Percentiles rank a stretch among this genome's conserved stretches.
phyloP scores from a whole-genome alignment of 176 grass and related monocot genomes.

The Rhynchospora tenuis region DNA sequence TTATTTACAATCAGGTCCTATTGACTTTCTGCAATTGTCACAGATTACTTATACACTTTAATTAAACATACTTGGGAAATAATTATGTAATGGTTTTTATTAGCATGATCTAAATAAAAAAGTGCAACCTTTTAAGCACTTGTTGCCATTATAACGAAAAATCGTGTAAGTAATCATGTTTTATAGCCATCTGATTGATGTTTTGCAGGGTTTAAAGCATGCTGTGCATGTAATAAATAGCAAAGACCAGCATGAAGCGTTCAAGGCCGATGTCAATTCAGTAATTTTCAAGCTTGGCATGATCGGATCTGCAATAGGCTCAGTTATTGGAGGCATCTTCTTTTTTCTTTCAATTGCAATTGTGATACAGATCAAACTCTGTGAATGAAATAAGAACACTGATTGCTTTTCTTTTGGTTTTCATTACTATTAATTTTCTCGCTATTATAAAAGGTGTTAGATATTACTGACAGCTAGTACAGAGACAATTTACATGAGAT shows the following conservation, averaged over 20 bases:
- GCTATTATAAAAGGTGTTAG: too few species aligned
- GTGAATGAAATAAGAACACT: conserved; percentile 1
- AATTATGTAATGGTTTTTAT: not conserved
- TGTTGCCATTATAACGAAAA: not conserved
- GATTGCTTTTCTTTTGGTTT: not conserved
- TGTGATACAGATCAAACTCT: conserved; percentile 26
- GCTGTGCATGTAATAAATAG: conserved; percentile 21
- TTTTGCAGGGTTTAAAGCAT: conserved; percentile 27
- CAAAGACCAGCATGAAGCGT: conserved; percentile 18
- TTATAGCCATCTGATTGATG: not conserved
- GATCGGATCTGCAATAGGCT: conserved; percentile 14
- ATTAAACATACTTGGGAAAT: not conserved
- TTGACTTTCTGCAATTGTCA: not conserved
- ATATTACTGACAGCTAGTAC: too few species aligned
- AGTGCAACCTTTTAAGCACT: not conserved
- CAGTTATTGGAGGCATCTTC: conserved; percentile 21
- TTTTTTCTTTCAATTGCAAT: conserved; percentile 24
- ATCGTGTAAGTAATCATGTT: not conserved
- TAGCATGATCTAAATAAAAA: not conserved
- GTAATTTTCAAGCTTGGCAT: conserved; percentile 11
- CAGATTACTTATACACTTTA: not conserved
- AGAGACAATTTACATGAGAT: too few species aligned
- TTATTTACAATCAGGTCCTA: not conserved
- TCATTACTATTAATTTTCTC: too few species aligned
- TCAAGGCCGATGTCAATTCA: conserved; percentile 12